Conservation (phyloP, 495 filamentous ascomycete species). For the Aspergillus campestris region DNA sequence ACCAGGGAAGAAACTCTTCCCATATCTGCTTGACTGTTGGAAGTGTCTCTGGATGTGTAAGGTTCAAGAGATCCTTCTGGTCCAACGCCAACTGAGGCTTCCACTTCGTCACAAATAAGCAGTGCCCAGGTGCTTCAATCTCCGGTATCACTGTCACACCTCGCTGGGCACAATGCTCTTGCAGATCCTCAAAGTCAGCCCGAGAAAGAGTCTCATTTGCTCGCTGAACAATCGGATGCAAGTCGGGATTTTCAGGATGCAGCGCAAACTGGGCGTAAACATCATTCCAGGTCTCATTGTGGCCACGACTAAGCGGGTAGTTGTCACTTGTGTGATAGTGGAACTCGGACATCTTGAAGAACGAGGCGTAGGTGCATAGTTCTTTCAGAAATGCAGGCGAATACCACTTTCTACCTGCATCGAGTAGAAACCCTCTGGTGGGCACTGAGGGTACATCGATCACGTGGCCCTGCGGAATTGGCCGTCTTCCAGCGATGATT, state of each 20-base stretch:
- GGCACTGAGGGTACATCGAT: constrained; percentile 40
- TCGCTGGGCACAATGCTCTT: constrained; percentile 41
- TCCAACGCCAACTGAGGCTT: constrained; percentile 45
- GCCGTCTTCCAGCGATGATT: constrained; percentile 16
- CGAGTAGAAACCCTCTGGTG: constrained; percentile 44
- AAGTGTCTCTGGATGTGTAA: constrained; percentile 46
- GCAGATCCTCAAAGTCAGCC: constrained; percentile 40
- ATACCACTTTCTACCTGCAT: constrained; percentile 52
- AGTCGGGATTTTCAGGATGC: constrained; percentile 26
- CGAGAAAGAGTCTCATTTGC: constrained; percentile 41
- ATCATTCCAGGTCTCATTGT: constrained; percentile 40
- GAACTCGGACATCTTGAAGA: constrained; percentile 51
- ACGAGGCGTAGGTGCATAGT: constrained; percentile 47
- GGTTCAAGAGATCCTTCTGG: constrained; percentile 43
- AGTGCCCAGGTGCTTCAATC: constrained; percentile 48
- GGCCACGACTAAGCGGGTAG: constrained; percentile 46
- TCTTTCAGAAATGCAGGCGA: constrained; percentile 43
- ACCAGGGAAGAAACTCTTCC: constrained; percentile 49
- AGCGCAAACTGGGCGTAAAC: constrained; percentile 47
- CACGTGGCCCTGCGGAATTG: constrained; percentile 22
- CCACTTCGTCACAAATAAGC: constrained; percentile 47
- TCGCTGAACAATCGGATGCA: constrained; percentile 37
- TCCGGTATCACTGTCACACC: constrained; percentile 48
- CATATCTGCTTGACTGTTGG: constrained; percentile 46
- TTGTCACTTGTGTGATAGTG: constrained; percentile 52